Percentiles rank a stretch among this genome's conserved stretches.
These are phyloP conservation scores for Gyrodon lividus DNA, from an alignment of 768 basidiomycete genomes.

Conservation along the genomic window DNA sequence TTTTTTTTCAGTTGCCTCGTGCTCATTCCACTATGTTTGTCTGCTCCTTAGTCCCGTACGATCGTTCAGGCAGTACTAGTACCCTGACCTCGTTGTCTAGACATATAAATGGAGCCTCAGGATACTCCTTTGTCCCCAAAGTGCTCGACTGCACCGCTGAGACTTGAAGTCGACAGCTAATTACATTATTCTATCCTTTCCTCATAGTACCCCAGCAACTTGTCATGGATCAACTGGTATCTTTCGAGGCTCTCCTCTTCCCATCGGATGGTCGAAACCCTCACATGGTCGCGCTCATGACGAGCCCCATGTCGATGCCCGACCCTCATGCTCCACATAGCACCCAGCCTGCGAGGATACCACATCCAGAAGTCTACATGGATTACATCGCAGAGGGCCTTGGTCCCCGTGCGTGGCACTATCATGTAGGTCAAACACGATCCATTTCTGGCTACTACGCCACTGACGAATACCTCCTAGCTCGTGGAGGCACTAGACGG, in stretches of 20 bases:
- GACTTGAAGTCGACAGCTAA: constrained; percentile 13
- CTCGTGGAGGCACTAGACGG: constrained; percentile 73
- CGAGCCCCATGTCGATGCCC: constrained; percentile 52
- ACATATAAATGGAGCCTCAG: constrained; percentile 28
- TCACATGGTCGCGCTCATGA: constrained; percentile 70
- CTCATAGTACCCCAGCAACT: constrained; percentile 13
- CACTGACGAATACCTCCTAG: constrained; percentile 36
- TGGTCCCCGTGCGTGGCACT: constrained; percentile 69
- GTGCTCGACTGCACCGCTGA: constrained; percentile 23
- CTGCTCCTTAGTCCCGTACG: constrained; percentile 22
- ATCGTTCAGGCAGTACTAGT: constrained; percentile 29
- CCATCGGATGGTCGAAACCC: constrained; percentile 77
- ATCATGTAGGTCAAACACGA: constrained; percentile 49
- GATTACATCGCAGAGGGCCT: constrained; percentile 78
- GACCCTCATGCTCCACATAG: constrained; percentile 46
- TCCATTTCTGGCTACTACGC: constrained; percentile 17
- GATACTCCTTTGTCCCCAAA: constrained; percentile 16
- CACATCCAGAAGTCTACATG: constrained; percentile 85
- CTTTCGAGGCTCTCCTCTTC: constrained; percentile 74
- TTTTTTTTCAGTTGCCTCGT: constrained; percentile 34
- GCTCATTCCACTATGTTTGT: constrained; percentile 30
- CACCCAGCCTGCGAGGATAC: constrained; percentile 56
- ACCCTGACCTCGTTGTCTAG: constrained; percentile 42
- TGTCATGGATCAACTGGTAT: constrained; percentile 60
- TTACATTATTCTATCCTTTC: constrained; percentile 20